Evolutionary conservation across 495 filamentous ascomycete species (phyloP), one percentile per base, ranked within the genome.

Genomic region (Xylaria palmicola): DNA sequence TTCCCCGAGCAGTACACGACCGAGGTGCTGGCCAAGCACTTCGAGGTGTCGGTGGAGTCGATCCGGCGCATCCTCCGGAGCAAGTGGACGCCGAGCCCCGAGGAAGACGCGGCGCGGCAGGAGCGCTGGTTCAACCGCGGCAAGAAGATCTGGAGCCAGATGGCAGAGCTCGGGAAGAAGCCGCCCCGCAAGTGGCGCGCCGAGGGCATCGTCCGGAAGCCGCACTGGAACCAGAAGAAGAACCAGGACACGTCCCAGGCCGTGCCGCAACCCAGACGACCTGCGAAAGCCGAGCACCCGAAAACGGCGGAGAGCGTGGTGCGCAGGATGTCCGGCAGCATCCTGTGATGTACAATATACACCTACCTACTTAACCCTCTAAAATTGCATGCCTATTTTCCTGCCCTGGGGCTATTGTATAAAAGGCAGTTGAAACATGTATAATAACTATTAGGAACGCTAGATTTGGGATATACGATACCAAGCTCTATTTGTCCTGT

Each of bases 21-120:
- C 1, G 68, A 79, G 9, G 83, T 86, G 36, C 85, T 98, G 5
- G 84, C 94, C 0, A 66, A 87, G 0, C 81, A 92, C 57, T 98
- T 98, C 76, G 78, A 91, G 73, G 79, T 96, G 5, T 93, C 91
- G 1, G 82, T 90, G 1, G 94, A 98, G 65, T 89, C 86, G 6
- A 91, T 98, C 55, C 83, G 92, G 9, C 79, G 94, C 20, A 94
- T 98, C 30, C 73, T 98, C 66, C 91, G 84, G 71, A 88, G 85
- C 70, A 93, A 89, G 60, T 98, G 94, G 94, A 76, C 69, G 59
- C 89, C 92, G 1, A 81, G 73, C 10, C 75, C 82, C 8, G 83
- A 86, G 9, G 87, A 92, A 65, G 79, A 81, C 60, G 52, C 71
- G 10, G 76, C 85, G 6, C 82, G 91, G 50, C 80, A 85, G 65